phyloP scores from a whole-genome alignment of 371 early-diverging fungal species.

The Conidiobolus incongruus region DNA sequence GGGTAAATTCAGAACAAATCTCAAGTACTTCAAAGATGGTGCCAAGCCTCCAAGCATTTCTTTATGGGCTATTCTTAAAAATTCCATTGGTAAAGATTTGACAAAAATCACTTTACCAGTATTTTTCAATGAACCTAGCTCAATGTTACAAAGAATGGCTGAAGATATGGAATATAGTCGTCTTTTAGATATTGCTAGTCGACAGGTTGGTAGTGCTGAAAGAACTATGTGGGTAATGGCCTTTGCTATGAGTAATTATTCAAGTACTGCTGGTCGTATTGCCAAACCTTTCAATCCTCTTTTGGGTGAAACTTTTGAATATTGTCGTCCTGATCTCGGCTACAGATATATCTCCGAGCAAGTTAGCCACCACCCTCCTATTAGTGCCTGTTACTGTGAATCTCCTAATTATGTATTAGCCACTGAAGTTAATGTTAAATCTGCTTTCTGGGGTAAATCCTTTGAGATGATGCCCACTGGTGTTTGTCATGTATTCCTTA shows the following conservation, averaged over 20 bases:
- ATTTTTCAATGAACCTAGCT: constrained; percentile 71
- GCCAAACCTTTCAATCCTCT: constrained; percentile 80
- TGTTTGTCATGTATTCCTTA: constrained; percentile 44
- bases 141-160: constrained; percentile 57
- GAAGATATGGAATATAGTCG: constrained; percentile 67
- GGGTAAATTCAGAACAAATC: constrained; percentile 9
- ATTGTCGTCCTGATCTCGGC: constrained; percentile 43
- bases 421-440: constrained; percentile 54
- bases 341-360: constrained; percentile 65
- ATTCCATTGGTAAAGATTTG: constrained; percentile 67
- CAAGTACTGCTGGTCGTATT: constrained; percentile 45
- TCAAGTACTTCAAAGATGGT: constrained; percentile 23
- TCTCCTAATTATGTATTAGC: constrained; percentile 49
- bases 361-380: constrained; percentile 62
- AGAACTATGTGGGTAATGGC: constrained; percentile 54
- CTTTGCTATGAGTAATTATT: constrained; percentile 65
- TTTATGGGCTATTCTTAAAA: constrained; percentile 51
- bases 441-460: constrained; percentile 60
- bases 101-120: constrained; percentile 63
- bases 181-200: constrained; percentile 41
- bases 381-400: constrained; percentile 65
- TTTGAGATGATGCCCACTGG: constrained; percentile 56
- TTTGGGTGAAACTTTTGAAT: constrained; percentile 72
- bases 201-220: constrained; percentile 27
- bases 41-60: constrained; percentile 18